Conservation (phyloP, 768 basidiomycete genomes). For the Nidularia pulvinata region DNA sequence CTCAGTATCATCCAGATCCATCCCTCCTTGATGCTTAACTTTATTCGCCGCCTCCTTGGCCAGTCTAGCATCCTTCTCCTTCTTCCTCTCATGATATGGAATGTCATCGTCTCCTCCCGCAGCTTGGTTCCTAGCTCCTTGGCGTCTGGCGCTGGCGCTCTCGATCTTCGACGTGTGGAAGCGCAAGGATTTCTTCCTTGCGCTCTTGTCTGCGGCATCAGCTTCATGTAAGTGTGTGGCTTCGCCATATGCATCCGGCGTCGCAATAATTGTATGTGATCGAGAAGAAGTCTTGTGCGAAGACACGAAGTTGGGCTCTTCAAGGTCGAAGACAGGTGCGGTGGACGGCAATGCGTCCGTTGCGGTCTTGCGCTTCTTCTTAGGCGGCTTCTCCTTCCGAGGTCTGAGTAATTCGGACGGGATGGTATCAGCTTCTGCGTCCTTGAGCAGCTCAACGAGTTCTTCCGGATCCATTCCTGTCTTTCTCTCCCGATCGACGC, state of each 20-base stretch:
- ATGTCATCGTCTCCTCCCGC: conserved; percentile 94
- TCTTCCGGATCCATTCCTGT: conserved; percentile 41
- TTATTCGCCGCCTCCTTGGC: conserved; percentile 52
- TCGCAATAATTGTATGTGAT: conserved; percentile 14
- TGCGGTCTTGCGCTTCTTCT: conserved; percentile 60
- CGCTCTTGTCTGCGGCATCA: conserved; percentile 83
- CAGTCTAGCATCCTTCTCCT: conserved; percentile 55
- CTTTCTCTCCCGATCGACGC: conserved; percentile 27
- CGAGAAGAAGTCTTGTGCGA: conserved; percentile 26
- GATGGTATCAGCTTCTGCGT: conserved; percentile 31
- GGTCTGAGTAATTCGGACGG: conserved; percentile 7
- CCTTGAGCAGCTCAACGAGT: conserved; percentile 55
- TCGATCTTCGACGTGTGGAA: conserved; percentile 96
- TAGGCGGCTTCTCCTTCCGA: conserved; percentile 39
- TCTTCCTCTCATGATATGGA: conserved; percentile 80
- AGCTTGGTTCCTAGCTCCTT: conserved; percentile 68
- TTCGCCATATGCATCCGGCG: conserved; percentile 69
- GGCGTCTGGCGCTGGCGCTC: conserved; percentile 72
- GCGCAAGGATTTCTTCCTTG: conserved; percentile 78
- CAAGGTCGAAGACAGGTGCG: conserved; percentile 68
- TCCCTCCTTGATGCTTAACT: conserved; percentile 53
- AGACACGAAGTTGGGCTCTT: conserved; percentile 72
- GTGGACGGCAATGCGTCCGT: conserved; percentile 5
- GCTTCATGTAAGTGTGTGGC: conserved; percentile 61
- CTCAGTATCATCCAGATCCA: conserved; percentile 63